Evolutionary conservation across 352 stramenopile species (phyloP).

Genomic region (Globisporangium radiosum): DNA sequence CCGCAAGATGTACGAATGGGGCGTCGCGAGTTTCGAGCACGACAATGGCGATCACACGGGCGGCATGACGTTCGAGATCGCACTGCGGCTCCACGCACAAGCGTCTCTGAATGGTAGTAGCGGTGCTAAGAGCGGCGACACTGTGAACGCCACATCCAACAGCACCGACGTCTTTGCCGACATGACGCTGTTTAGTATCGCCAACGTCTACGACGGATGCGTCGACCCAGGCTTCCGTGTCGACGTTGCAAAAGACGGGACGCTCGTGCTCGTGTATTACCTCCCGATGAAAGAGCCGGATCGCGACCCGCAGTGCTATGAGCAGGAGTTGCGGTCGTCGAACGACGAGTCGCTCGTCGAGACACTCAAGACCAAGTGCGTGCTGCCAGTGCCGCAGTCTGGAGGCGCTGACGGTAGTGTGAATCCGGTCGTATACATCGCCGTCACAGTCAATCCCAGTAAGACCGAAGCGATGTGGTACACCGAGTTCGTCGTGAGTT

Average conservation of each 20-base stretch:
- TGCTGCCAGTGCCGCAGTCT: constrained; percentile 20
- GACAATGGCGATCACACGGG: not conserved
- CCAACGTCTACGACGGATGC: constrained; percentile 54
- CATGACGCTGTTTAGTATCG: constrained; percentile 73
- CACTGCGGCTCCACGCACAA: constrained; percentile 31
- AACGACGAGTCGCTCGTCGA: constrained; percentile 12
- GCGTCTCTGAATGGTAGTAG: not conserved
- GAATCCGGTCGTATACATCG: constrained; percentile 53
- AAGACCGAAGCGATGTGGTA: constrained; percentile 17
- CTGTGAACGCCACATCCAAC: not conserved
- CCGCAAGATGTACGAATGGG: constrained; percentile 40
- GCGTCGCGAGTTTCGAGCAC: constrained; percentile 10
- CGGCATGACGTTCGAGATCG: constrained; percentile 68
- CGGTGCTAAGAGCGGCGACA: not conserved
- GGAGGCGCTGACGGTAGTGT: not conserved
- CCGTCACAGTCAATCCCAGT: constrained; percentile 42
- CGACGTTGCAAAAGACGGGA: constrained; percentile 46
- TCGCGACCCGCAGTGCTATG: constrained; percentile 38
- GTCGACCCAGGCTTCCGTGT: constrained; percentile 61
- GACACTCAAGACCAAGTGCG: constrained; percentile 18
- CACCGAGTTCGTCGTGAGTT: constrained; percentile 51
- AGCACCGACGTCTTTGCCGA: constrained; percentile 19
- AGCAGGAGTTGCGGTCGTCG: constrained; percentile 32
- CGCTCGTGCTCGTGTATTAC: constrained; percentile 59
- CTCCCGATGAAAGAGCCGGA: constrained; percentile 32